Evolutionary conservation across 805 yeast species (phyloP), one percentile per base, ranked within the genome.

Genomic region (Pichia thaimueangensis): DNA sequence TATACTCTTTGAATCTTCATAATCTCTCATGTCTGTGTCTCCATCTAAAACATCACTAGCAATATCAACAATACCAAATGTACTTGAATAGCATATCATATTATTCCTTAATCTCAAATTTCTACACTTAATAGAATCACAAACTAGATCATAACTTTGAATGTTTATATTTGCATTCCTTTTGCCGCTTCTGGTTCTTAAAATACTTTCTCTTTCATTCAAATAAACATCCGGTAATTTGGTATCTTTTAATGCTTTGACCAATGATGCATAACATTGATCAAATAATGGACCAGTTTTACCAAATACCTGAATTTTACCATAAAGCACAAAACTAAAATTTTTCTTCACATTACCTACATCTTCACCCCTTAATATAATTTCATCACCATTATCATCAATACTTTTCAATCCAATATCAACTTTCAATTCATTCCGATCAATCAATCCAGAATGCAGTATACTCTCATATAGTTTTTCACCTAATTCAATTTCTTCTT

Each of bases 241-340:
- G 3, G 80, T 73, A 41, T 71, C 67, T 41, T 69, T 57, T 42
- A 89, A 63, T 0, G 95, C 93, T 25, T 71, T 64, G 5, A 83
- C 55, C 20, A 86, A 60, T 3, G 89, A 75, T 17, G 73, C 75
- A 78, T 88, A 82, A 36, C 85, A 81, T 10, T 82, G 62, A 54
- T 88, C 96, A 53, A 79, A 80, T 22, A 83, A 64, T 2, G 96
- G 94, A 0, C 95, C 95, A 1, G 86, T 70, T 45, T 93, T 74
- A 37, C 91, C 80, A 51, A 85, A 80, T 0, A 88, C 87, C 51
- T 82, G 80, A 31, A 87, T 68, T 51, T 78, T 78, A 4, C 91
- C 89, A 55, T 78, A 78, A 25, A 89, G 60, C 3, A 82, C 85
- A 58, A 72, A 70, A 37, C 73, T 64, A 67, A 75, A 78, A 25